Evolutionary conservation across 331 rosid genomes (phyloP).

Genomic region (Phaseolus coccineus): DNA sequence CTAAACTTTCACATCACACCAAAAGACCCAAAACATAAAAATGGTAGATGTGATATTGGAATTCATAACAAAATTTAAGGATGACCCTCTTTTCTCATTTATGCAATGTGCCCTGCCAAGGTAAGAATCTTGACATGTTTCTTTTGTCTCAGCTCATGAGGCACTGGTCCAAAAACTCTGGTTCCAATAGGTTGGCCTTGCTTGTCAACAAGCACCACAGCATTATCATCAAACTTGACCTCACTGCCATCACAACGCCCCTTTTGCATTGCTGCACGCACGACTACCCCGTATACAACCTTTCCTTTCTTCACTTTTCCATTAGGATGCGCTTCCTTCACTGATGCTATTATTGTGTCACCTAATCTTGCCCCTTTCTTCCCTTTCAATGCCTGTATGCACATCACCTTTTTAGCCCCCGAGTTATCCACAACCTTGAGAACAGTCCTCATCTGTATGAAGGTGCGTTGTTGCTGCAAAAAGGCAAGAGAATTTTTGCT

Average conservation of each 20-base stretch:
- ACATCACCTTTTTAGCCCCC: slow-evolving; percentile 90
- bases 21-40: slow-evolving; percentile 1
- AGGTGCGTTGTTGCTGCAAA: slow-evolving; percentile 76
- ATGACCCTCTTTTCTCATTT: slow-evolving; percentile 29
- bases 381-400: slow-evolving; percentile 88
- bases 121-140: slow-evolving; percentile 90
- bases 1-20: slow-evolving; percentile 3
- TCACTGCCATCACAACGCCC: slow-evolving; percentile 76
- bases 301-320: slow-evolving; percentile 70
- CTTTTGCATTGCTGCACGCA: slow-evolving; percentile 77
- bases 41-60: slow-evolving; percentile 12
- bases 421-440: slow-evolving; percentile 95
- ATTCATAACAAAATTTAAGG: slow-evolving; percentile 20
- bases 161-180: slow-evolving; percentile 88
- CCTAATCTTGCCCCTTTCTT: slow-evolving; percentile 91
- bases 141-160: slow-evolving; percentile 82
- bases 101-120: slow-evolving; percentile 79
- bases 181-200: slow-evolving; percentile 91
- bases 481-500: not conserved
- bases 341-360: slow-evolving; percentile 88
- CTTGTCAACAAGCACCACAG: slow-evolving; percentile 84
- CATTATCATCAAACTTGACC: slow-evolving; percentile 89
- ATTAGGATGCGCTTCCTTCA: slow-evolving; percentile 80
- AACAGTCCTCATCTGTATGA: slow-evolving; percentile 94
- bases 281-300: slow-evolving; percentile 83